phyloP scores from a whole-genome alignment of 768 basidiomycete species.

The Psilocybe sp. region DNA sequence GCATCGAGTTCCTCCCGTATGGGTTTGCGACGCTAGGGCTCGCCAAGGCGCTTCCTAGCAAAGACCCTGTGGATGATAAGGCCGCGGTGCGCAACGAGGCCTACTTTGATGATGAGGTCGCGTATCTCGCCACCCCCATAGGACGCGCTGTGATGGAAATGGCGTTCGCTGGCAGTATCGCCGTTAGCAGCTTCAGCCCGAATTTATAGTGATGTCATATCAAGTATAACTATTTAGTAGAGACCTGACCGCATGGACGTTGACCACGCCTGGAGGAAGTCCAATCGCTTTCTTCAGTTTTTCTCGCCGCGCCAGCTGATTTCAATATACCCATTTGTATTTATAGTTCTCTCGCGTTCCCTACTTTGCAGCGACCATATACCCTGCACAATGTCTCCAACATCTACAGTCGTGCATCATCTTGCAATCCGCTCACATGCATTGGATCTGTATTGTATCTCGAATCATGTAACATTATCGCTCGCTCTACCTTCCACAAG shows the following conservation, averaged over 20 bases:
- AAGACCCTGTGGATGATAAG: slow-evolving; percentile 19
- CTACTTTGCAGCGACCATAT: too few species aligned
- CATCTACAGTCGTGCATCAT: too few species aligned
- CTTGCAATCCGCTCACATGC: too few species aligned
- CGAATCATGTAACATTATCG: too few species aligned
- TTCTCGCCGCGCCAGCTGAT: neutral
- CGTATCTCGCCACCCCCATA: slow-evolving; percentile 43
- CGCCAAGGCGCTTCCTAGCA: slow-evolving; percentile 28
- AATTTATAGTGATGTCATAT: slow-evolving; percentile 5
- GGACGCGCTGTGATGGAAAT: slow-evolving; percentile 55
- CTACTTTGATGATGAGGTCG: slow-evolving; percentile 35
- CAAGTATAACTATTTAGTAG: too few species aligned
- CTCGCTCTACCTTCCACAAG: neutral
- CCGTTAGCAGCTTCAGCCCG: slow-evolving; percentile 45
- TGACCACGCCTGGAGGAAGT: too few species aligned
- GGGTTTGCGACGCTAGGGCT: slow-evolving; percentile 76
- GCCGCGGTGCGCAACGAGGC: slow-evolving; percentile 13
- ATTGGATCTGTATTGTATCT: too few species aligned
- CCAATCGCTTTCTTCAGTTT: too few species aligned
- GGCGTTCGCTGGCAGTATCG: slow-evolving; percentile 53
- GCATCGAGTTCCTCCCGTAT: slow-evolving; percentile 79
- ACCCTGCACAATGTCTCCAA: too few species aligned
- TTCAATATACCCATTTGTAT: too few species aligned
- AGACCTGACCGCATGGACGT: too few species aligned
- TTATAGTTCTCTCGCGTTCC: too few species aligned